These are phyloP conservation scores for Xanthoconium purpureum DNA, from an alignment of 768 basidiomycete genomes.

Conservation along the genomic window DNA sequence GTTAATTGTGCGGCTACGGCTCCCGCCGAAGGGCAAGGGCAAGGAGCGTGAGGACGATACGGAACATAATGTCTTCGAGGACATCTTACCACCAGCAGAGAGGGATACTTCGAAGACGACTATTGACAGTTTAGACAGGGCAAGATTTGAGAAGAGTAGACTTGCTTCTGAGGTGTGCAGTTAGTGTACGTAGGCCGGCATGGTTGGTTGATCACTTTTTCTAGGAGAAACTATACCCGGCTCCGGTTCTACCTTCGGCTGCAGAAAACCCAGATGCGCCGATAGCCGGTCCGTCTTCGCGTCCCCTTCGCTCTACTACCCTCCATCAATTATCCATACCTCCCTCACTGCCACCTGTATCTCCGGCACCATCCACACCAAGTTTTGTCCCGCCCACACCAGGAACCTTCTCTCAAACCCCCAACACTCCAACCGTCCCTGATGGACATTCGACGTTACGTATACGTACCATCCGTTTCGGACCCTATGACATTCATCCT, in stretches of 20 bases:
- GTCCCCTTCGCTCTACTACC: slow-evolving; percentile 60
- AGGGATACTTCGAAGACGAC: slow-evolving; percentile 70
- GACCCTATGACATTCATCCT: slow-evolving; percentile 88
- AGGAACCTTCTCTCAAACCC: slow-evolving; percentile 32
- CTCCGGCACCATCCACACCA: slow-evolving; percentile 40
- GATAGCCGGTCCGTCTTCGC: slow-evolving; percentile 54
- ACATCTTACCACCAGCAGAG: slow-evolving; percentile 64
- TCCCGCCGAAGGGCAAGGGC: slow-evolving; percentile 62
- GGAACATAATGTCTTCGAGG: slow-evolving; percentile 73
- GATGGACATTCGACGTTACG: slow-evolving; percentile 43
- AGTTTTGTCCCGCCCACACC: slow-evolving; percentile 32
- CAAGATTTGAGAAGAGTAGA: slow-evolving; percentile 70
- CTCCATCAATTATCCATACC: slow-evolving; percentile 38
- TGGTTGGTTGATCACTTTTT: slow-evolving; percentile 9
- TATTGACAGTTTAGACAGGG: slow-evolving; percentile 59
- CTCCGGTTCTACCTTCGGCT: slow-evolving; percentile 32
- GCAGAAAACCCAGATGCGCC: slow-evolving; percentile 36
- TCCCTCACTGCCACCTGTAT: slow-evolving; percentile 26
- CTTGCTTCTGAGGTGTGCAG: slow-evolving; percentile 67
- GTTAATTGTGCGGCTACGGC: slow-evolving; percentile 49
- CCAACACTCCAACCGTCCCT: slow-evolving; percentile 25
- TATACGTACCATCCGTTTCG: slow-evolving; percentile 88
- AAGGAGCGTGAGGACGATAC: slow-evolving; percentile 68
- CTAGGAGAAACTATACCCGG: slow-evolving; percentile 51
- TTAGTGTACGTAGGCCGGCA: neutral